Base-by-base conservation (phyloP, 2,329 filamentous ascomycete genomes). In the Parastagonospora avenae region DNA sequence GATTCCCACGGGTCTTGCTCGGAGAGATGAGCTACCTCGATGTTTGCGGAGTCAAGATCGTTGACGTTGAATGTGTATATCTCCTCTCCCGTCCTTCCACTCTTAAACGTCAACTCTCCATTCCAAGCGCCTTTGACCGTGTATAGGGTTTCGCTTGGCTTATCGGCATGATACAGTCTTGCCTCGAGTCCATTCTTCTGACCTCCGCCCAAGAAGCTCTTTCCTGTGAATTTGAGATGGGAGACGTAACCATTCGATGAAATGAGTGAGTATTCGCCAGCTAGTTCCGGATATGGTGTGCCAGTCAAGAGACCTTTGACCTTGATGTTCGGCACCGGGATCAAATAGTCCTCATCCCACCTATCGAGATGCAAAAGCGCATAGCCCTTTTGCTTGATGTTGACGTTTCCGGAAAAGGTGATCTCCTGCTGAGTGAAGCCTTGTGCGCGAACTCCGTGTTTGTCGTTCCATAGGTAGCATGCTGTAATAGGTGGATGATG, bases 401-500 rank as follows among this genome's bases (percentile, higher is more conserved):
- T 77, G 7, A 79, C 75, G 28, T 63, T 73, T 1, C 76, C 76
- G 4, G 64, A 73, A 46, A 79, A 79, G 0, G 76, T 78, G 32
- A 79, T 78, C 41, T 78, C 75, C 57, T 79, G 77, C 41, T 76
- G 68, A 8, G 76, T 77, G 54, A 77, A 79, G 0, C 77, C 77
- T 54, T 79, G 74, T 8, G 76, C 77, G 33, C 74, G 60, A 10
- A 78, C 68, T 0, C 76, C 75, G 39, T 73, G 60, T 50, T 74
- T 73, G 10, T 77, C 73, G 41, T 79, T 79, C 73, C 75, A 77
- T 10, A 79, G 64, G 54, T 78, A 77, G 54, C 77, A 79, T 3
- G 77, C 77, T 8, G 77, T 79, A 6, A 79, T 68, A 1, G 76
- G 77, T 4, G 77, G 77, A 54, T 79, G 76, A 53, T 79, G 77